Conservation (phyloP, 2,329 filamentous ascomycete genomes). For the Pyricularia pennisetigena region DNA sequence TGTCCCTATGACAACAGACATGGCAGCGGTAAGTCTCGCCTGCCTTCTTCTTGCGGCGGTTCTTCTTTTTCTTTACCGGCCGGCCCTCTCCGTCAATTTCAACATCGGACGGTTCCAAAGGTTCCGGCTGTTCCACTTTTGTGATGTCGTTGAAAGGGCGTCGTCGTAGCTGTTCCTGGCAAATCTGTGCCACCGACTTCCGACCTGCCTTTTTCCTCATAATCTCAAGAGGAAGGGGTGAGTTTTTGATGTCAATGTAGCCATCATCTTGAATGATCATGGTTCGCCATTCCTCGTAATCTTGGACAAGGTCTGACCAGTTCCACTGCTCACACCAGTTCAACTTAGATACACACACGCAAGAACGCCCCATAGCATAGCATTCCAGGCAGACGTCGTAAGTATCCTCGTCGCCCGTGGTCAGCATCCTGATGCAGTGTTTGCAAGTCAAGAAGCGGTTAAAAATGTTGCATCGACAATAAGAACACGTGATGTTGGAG, state of each 20-base stretch:
- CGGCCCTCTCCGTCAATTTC: slow-evolving; percentile 56
- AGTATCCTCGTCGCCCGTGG: slow-evolving; percentile 64
- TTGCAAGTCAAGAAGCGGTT: slow-evolving; percentile 93
- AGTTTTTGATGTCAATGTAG: slow-evolving; percentile 53
- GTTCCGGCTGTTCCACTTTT: slow-evolving; percentile 43
- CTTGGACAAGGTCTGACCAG: slow-evolving; percentile 67
- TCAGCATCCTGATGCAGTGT: slow-evolving; percentile 60
- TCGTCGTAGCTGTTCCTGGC: slow-evolving; percentile 72
- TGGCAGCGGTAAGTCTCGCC: slow-evolving; percentile 60
- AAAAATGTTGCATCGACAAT: slow-evolving; percentile 93
- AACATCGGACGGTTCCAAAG: slow-evolving; percentile 36
- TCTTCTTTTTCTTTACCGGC: slow-evolving; percentile 53
- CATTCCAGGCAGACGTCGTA: slow-evolving; percentile 99
- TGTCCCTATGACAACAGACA: slow-evolving; percentile 71
- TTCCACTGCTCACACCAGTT: slow-evolving; percentile 90
- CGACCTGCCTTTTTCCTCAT: slow-evolving; percentile 58
- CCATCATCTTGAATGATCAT: slow-evolving; percentile 68
- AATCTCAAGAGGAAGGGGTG: slow-evolving; percentile 60
- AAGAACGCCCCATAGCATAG: slow-evolving; percentile 94
- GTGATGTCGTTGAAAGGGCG: slow-evolving; percentile 78
- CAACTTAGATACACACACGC: slow-evolving; percentile 74
- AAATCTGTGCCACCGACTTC: slow-evolving; percentile 85
- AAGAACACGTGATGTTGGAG: slow-evolving; percentile 88
- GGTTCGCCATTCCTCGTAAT: slow-evolving; percentile 75
- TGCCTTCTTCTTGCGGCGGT: slow-evolving; percentile 43